Evolutionary conservation across 164 flowering plant genomes (phyloP), one percentile per base, ranked within the genome.

Genomic region (Hamamelis virginiana): DNA sequence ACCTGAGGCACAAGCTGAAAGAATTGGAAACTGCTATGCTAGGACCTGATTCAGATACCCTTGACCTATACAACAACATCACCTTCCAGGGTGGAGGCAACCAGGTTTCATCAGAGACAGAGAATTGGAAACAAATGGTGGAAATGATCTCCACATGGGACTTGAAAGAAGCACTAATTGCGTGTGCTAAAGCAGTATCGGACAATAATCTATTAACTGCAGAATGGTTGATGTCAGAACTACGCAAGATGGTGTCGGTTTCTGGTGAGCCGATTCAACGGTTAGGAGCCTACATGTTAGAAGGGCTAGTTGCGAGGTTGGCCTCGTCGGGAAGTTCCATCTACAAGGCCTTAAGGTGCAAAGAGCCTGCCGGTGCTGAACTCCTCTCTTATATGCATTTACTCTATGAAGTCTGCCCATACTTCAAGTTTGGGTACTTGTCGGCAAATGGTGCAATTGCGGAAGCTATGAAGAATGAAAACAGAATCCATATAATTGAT

Each of bases 371-470:
- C 0, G 64, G 87, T 64, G 43, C 77, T 21, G 90, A 91, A 25
- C 85, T 91, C 14, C 80, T 87, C 41, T 87, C 97, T 5, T 85
- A 89, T 74, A 91, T 91, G 94, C 87, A 86, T 52, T 26, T 84
- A 52, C 83, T 91, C n/a, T 91, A 80, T 72, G 92, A 91, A 75
- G 73, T 76, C 53, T 91, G 97, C 75, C 97, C 97, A 8, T 89
- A 87, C 69, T 91, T 89, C 84, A 91, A 91, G 74, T 91, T 91
- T 65, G 97, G 88, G 0, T 87, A 86, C 51, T 66, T 89, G 84
- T 89, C 97, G 5, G 94, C 94, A 28, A 91, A 91, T 73, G 94
- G 94, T 43, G 97, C 92, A 18, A 89, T 91, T 53, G 92, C 87
- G 22, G 97, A 91, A 64, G 97, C 94, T 18, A 62, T 89, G 80